Percentiles rank a stretch among this genome's conserved stretches.
Conservation (phyloP, 495 filamentous ascomycete genomes). For the Cenococcum geophilum region DNA sequence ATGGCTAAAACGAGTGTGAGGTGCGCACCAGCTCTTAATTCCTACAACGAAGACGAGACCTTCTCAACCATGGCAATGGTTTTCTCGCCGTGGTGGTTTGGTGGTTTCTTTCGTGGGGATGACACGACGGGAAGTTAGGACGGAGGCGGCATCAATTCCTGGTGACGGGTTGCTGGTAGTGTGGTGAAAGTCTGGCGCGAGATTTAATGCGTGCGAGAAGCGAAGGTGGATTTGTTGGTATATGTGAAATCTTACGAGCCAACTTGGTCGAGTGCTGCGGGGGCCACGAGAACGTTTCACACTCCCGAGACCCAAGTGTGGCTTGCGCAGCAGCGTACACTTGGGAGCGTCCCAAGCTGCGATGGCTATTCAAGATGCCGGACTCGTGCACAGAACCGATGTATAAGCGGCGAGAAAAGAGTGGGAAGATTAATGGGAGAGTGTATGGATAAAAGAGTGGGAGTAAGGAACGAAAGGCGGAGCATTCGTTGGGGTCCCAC, state of each 20-base stretch:
- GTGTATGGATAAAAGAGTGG: background rate
- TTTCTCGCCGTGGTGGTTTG: background rate
- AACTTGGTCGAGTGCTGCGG: constrained; percentile 13
- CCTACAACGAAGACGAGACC: background rate
- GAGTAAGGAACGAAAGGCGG: constrained; percentile 12
- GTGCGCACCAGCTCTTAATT: background rate
- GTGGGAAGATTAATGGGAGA: background rate
- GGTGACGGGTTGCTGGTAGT: constrained; percentile 6
- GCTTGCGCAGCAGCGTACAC: constrained; percentile 16
- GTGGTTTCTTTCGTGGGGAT: background rate
- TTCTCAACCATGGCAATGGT: background rate
- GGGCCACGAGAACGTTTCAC: constrained; percentile 18
- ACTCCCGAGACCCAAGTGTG: constrained; percentile 12
- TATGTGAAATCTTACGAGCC: constrained; percentile 12
- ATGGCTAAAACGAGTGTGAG: constrained; percentile 1
- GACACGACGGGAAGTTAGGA: constrained; percentile 9
- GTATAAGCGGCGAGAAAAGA: background rate
- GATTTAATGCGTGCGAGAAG: constrained; percentile 22
- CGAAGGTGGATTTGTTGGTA: constrained; percentile 22
- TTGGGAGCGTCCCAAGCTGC: constrained; percentile 10
- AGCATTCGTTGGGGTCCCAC: constrained; percentile 7
- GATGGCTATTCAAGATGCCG: constrained; percentile 16
- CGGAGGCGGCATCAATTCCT: constrained; percentile 14
- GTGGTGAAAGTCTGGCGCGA: constrained; percentile 19
- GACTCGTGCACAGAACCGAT: background rate